Percentiles rank a stretch among this genome's conserved stretches.
These are phyloP conservation scores for Monosporozyma siamensis DNA, from an alignment of 805 yeast genomes.

Conservation along the genomic window DNA sequence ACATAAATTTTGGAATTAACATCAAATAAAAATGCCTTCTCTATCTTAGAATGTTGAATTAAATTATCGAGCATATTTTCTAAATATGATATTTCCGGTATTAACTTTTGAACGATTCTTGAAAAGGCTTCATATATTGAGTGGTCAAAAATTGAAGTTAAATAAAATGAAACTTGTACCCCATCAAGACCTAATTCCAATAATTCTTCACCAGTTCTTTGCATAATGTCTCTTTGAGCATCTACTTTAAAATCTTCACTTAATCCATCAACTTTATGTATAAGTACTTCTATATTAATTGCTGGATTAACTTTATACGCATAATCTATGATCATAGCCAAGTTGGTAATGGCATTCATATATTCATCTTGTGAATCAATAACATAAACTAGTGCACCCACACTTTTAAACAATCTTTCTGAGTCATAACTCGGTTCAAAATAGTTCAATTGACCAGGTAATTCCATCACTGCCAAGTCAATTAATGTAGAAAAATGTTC, in stretches of 20 bases:
- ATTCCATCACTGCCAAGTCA: conserved; percentile 81
- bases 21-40: conserved; percentile 88
- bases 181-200: conserved; percentile 84
- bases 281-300: conserved; percentile 83
- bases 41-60: conserved; percentile 82
- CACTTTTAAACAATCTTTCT: conserved; percentile 63
- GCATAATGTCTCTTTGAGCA: conserved; percentile 94
- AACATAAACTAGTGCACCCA: conserved; percentile 88
- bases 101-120: conserved; percentile 81
- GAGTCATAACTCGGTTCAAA: conserved; percentile 81
- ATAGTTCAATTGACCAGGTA: conserved; percentile 88
- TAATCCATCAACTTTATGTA: conserved; percentile 92
- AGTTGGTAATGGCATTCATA: conserved; percentile 77
- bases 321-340: conserved; percentile 79
- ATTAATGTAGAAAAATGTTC: conserved; percentile 78
- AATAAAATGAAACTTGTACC: conserved; percentile 81
- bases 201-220: conserved; percentile 86
- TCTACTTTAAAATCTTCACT: conserved; percentile 90
- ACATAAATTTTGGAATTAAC: conserved; percentile 87
- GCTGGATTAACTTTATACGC: conserved; percentile 78
- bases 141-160: conserved; percentile 91
- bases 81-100: conserved; percentile 77
- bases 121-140: conserved; percentile 94
- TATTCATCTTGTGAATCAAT: conserved; percentile 96
- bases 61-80: conserved; percentile 84